Evolutionary conservation across 768 basidiomycete genomes (phyloP).

Genomic region (Filobasidium wieringae): DNA sequence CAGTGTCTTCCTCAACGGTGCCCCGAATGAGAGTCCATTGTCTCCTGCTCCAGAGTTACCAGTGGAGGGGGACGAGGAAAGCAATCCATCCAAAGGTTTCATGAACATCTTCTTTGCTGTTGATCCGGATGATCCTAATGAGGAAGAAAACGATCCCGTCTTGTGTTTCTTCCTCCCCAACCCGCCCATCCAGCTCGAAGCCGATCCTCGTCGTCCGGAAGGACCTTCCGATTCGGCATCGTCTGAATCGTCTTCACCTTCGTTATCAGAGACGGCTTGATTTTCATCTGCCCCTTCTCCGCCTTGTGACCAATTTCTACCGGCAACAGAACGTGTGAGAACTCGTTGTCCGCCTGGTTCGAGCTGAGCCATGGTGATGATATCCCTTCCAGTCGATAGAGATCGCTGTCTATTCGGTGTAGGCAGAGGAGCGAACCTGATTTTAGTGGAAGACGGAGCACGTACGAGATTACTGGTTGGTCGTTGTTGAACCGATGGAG

Average conservation of each 20-base stretch:
- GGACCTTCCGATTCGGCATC: conserved; percentile 16
- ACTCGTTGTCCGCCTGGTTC: conserved; percentile 17
- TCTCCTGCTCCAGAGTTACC: not conserved
- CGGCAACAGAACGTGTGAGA: conserved; percentile 12
- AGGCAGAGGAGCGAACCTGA: conserved; percentile 77
- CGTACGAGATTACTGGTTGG: not conserved
- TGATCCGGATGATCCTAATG: no score
- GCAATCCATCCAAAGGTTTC: conserved; percentile 30
- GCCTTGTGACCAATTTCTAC: not conserved
- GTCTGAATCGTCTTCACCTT: conserved; percentile 13
- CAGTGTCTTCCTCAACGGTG: conserved; percentile 34
- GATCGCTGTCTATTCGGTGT: conserved; percentile 51
- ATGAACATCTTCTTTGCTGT: conserved; percentile 40
- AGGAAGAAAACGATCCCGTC: conserved; percentile 6
- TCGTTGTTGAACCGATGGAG: no score
- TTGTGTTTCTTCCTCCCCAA: conserved; percentile 4
- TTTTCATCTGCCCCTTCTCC: not conserved
- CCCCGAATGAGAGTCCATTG: conserved; percentile 26
- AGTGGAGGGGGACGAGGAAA: conserved; percentile 20
- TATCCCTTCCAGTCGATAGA: conserved; percentile 30
- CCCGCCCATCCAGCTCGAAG: conserved; percentile 28
- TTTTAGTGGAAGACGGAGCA: conserved; percentile 34
- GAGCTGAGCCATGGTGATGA: conserved; percentile 21
- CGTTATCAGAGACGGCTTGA: not conserved
- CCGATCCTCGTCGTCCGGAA: conserved; percentile 21